Percentiles rank a stretch among this genome's conserved stretches.
Conservation (phyloP, 371 early-diverging fungal species). For the Mucor mucedo region DNA sequence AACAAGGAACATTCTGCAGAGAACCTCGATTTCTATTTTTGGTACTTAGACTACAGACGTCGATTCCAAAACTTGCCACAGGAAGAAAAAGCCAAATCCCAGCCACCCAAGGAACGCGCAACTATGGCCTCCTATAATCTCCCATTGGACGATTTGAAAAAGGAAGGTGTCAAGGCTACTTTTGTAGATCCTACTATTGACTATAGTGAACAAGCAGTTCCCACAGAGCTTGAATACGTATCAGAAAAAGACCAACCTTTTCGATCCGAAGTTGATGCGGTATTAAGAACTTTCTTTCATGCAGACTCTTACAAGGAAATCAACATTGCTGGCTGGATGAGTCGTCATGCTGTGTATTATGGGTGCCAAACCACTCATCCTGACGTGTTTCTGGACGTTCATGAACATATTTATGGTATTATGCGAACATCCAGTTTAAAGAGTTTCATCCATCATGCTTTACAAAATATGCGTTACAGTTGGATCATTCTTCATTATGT, state of each 20-base stretch:
- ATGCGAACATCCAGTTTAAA: slow-evolving; percentile 22
- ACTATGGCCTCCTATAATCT: slow-evolving; percentile 12
- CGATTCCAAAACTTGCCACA: slow-evolving; percentile 21
- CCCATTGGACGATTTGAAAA: slow-evolving; percentile 12
- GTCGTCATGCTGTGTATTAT: slow-evolving; percentile 15
- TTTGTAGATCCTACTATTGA: not conserved
- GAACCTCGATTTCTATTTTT: slow-evolving; percentile 36
- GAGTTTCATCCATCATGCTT: slow-evolving; percentile 26
- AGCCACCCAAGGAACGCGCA: slow-evolving; percentile 29
- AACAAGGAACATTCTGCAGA: slow-evolving; percentile 32
- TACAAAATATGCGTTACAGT: slow-evolving; percentile 31
- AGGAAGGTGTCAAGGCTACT: slow-evolving; percentile 2
- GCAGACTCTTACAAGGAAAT: slow-evolving; percentile 31
- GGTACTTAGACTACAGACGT: slow-evolving; percentile 29
- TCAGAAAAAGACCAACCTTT: slow-evolving; percentile 19
- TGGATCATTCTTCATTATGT: slow-evolving; percentile 19
- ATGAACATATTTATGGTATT: slow-evolving; percentile 22
- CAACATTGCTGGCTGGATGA: slow-evolving; percentile 18
- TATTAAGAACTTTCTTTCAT: slow-evolving; percentile 28
- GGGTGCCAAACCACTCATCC: slow-evolving; percentile 32
- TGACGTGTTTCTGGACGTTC: slow-evolving; percentile 31
- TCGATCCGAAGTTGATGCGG: slow-evolving; percentile 29
- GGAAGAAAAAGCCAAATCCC: slow-evolving; percentile 25
- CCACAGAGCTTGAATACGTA: slow-evolving; percentile 9
- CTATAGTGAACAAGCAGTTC: not conserved